Percentiles rank a stretch among this genome's conserved stretches.
phyloP scores from a whole-genome alignment of 768 basidiomycete species.

The Nidula microcarpa region DNA sequence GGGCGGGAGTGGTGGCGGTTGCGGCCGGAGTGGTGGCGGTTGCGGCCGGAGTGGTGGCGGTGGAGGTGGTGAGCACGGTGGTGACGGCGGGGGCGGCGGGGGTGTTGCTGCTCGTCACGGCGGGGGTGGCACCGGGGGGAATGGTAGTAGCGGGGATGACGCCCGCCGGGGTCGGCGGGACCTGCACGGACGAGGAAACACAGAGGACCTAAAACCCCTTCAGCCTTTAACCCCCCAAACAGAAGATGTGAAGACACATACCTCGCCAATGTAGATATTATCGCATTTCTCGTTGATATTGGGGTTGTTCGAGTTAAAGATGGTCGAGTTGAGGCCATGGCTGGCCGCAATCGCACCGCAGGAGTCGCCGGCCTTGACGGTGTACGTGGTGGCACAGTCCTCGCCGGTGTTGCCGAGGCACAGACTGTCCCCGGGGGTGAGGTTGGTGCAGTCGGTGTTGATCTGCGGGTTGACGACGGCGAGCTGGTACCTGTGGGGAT shows the following conservation, averaged over 20 bases:
- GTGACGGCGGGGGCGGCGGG: background rate
- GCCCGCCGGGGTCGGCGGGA: conserved; percentile 15
- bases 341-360: conserved; percentile 47
- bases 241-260: conserved; percentile 22
- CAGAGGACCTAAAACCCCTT: conserved; percentile 17
- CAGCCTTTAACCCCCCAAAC: background rate
- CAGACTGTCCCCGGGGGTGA: conserved; percentile 42
- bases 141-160: conserved; percentile 4
- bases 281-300: conserved; percentile 52
- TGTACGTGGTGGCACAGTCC: conserved; percentile 64
- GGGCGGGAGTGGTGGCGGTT: background rate
- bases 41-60: background rate
- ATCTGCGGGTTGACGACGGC: conserved; percentile 55
- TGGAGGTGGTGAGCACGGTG: background rate
- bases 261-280: conserved; percentile 79
- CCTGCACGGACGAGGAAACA: conserved; percentile 15
- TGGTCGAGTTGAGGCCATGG: conserved; percentile 44
- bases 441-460: conserved; percentile 55
- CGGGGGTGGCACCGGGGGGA: conserved; percentile 1
- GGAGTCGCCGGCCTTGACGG: conserved; percentile 51
- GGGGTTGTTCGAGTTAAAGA: conserved; percentile 70
- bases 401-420: conserved; percentile 59
- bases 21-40: background rate
- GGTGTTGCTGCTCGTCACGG: background rate
- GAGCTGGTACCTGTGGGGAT: conserved; percentile 62